Base-by-base conservation (phyloP, 2,329 filamentous ascomycete genomes). In the Dactylellina parvicollis region DNA sequence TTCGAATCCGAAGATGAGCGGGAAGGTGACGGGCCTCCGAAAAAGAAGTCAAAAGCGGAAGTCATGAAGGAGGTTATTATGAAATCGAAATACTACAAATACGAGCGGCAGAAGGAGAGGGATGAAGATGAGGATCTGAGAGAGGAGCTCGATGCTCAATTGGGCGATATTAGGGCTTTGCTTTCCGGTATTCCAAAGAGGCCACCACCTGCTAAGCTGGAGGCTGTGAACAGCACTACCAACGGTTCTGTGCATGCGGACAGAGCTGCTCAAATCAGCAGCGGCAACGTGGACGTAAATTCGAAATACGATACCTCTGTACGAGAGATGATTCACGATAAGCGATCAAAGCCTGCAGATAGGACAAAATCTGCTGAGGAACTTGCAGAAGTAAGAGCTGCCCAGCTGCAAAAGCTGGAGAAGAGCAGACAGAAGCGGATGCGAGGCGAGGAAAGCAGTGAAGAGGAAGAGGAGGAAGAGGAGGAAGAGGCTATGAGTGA, bases 41-140 rank as follows among this genome's bases (percentile, higher is more conserved):
- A 90, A 70, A 97, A 96, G 81, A 99, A 97, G 83, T 89, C 89
- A 2, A 98, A 97, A 82, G 91, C 95, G 60, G 95, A 99, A 81
- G 91, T 99, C 54, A 97, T 98, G 92, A 90, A 96, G 78, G 96
- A 99, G 81, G 86, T 99, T 74, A 97, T 99, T 76, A 92, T 93
- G 73, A 99, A 99, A 82, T 98, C 94, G 0, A 99, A 99, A 80
- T 85, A 91, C 75, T 87, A 97, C 85, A 98, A 96, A 82, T 93
- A 94, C 79, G 93, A 98, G 82, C 88, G 95, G 40, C 95, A 99
- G 81, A 89, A 92, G 72, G 88, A 88, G 26, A 97, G 96, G 79
- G 95, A 98, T 74, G 92, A 95, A 54, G 95, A 99, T 77, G 92
- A 96, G 55, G 94, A 96, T 76, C 81, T 97, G 60, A 86, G 92